A percentile compares a stretch with the other conserved stretches of the same genome.
Evolutionary conservation across 2,329 filamentous ascomycete species (phyloP).

Genomic region (Atkinsonella texensis): DNA sequence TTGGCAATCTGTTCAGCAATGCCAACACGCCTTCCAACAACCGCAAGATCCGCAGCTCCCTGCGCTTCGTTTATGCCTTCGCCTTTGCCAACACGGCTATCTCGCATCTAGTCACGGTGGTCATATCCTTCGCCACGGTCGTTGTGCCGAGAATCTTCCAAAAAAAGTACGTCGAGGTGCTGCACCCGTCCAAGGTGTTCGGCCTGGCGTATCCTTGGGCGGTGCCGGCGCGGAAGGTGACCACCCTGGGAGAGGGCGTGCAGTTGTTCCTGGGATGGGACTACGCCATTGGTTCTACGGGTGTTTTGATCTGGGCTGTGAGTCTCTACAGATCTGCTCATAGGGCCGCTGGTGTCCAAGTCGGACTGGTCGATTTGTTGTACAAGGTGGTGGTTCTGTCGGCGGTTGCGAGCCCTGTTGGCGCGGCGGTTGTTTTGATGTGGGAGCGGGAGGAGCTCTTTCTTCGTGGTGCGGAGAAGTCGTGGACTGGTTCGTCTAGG

Average conservation of each 20-base stretch:
- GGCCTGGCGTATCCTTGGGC: constrained; percentile 9
- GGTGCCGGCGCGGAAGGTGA: constrained; percentile 5
- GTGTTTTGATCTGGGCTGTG: constrained; percentile 10
- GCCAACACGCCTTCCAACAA: not conserved
- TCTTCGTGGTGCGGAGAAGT: not conserved
- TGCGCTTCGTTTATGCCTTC: constrained; percentile 10
- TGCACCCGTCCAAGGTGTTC: constrained; percentile 10
- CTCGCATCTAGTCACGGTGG: constrained; percentile 7
- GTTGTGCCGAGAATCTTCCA: constrained; percentile 8
- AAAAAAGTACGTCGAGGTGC: not conserved
- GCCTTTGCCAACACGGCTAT: constrained; percentile 9
- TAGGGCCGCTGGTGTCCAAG: not conserved
- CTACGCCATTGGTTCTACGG: constrained; percentile 9
- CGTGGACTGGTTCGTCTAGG: not conserved
- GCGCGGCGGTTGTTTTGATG: constrained; percentile 11
- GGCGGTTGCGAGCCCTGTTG: constrained; percentile 8
- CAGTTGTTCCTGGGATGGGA: constrained; percentile 11
- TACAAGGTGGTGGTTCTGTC: constrained; percentile 6
- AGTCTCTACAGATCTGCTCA: constrained; percentile 8
- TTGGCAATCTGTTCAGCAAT: not conserved
- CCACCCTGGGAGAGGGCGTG: constrained; percentile 9
- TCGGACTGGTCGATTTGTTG: not conserved
- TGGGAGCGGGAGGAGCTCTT: constrained; percentile 13
- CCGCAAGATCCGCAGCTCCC: not conserved
- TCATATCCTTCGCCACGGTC: constrained; percentile 4